Base-by-base conservation (phyloP, 495 filamentous ascomycete species). In the Lasiosphaeria ovina region DNA sequence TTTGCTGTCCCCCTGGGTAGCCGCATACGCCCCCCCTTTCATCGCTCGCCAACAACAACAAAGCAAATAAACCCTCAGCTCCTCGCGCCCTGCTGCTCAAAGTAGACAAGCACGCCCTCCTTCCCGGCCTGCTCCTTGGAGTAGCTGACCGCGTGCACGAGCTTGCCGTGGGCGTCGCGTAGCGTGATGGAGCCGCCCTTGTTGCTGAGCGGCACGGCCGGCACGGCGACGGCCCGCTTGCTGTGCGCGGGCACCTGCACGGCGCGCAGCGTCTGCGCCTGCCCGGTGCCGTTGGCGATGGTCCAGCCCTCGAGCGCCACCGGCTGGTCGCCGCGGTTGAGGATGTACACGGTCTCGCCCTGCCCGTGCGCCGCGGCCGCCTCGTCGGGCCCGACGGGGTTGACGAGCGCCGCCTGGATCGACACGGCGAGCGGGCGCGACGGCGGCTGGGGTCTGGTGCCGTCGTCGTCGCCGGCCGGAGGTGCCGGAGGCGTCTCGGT, bases 241-340 rank as follows among this genome's bases (percentile, higher is more conserved):
- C 31, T 59, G 16, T 58, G 33, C 4, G 50, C 59, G 31, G 32
- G 40, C n/a, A 68, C 31, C 14, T 35, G 35, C 6, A 62, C n/a
- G 6, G 31, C 54, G 9, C 17, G 32, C 12, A 68, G 53, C n/a
- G 44, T 35, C 47, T 61, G 57, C 6, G 44, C 32, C 34, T 61
- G 34, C 12, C 54, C 58, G 10, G 44, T 9, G 7, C 52, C 51
- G 54, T 68, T 68, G 32, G 35, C 31, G 34, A 68, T 63, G 31
- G 4, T 54, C 66, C 66, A 68, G n/a, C 66, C 66, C 11, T 35
- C 33, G 34, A 66, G 51, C 10, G 55, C 56, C 12, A 68, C 60
- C 24, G 51, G 10, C 35, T 61, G 24, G 8, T 32, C 24, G 8
- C 57, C 50, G 32, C 42, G 52, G 34, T 65, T 68, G 8, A 63